Evolutionary conservation across 768 basidiomycete species (phyloP), one percentile per base, ranked within the genome.

Genomic region (Crassisporium funariophilum): DNA sequence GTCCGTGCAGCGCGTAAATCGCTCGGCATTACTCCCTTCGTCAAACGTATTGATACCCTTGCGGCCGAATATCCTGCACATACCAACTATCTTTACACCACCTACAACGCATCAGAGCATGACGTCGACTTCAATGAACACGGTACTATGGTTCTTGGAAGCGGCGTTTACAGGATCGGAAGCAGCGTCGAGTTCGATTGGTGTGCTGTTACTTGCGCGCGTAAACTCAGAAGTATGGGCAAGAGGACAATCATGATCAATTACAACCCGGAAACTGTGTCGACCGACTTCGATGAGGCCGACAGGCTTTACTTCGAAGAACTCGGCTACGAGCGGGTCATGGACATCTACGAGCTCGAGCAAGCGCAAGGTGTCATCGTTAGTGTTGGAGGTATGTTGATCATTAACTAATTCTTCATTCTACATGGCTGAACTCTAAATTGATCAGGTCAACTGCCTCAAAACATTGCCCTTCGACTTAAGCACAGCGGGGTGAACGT

Each of bases 261-360:
- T 76, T 99, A 99, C 71, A 99, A 98, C 70, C 95, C 95, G 7
- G 97, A 99, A 71, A 99, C 97, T 3, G 97, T 98, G 33, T 98
- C 95, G 5, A 99, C 97, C 47, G 97, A 98, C 68, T 99, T 95
- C 67, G 97, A 99, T 61, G 97, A 99, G 72, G 97, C 97, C n/a
- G 97, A 98, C 60, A 77, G 97, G 47, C 73, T 99, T 37, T 99
- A 99, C 76, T 99, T 99, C 64, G 97, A 99, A 66, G 95, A 98
- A 65, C 82, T 99, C 47, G 93, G 95, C 40, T 98, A 81, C 71
- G 97, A 99, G 69, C 84, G 95, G 33, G 95, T 99, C 53, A 98
- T 99, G 95, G 97, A 99, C 68, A 98, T 99, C 59, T 99, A 98
- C 60, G 97, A 99, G 66, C 71, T 98, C 49, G 97, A 99, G 64